phyloP scores from a whole-genome alignment of 768 basidiomycete genomes.

The Termitomyces sp. region DNA sequence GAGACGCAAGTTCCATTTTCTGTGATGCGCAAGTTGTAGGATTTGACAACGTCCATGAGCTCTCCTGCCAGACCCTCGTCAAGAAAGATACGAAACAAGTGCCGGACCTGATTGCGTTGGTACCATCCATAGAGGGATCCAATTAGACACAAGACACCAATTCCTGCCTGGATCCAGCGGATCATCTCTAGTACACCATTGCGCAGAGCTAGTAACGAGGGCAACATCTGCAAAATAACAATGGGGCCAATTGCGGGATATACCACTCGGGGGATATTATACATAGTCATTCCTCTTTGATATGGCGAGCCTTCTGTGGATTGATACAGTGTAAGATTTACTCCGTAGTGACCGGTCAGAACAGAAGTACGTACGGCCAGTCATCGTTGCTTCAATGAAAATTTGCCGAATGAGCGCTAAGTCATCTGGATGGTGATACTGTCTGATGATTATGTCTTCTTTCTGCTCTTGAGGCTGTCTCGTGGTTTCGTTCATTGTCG shows the following conservation, averaged over 20 bases:
- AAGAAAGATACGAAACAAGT: conserved; percentile 3
- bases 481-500: background rate
- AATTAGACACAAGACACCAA: background rate
- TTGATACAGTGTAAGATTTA: background rate
- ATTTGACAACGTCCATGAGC: conserved; percentile 7
- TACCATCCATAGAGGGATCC: conserved; percentile 3
- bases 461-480: background rate
- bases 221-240: background rate
- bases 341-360: background rate
- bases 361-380: conserved; percentile 3
- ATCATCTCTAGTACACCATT: background rate
- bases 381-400: conserved; percentile 11
- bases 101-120: background rate
- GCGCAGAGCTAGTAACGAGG: background rate
- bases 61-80: conserved; percentile 7
- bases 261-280: background rate
- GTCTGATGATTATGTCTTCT: conserved; percentile 2
- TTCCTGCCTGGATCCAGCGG: background rate
- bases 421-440: conserved; percentile 12
- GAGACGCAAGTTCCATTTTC: conserved; percentile 3
- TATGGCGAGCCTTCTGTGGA: conserved; percentile 7
- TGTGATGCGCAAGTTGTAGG: conserved; percentile 1
- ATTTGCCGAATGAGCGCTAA: conserved; percentile 1
- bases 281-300: background rate
- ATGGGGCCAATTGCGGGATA: background rate